A percentile compares a stretch with the other conserved stretches of the same genome.
phyloP scores from a whole-genome alignment of 257 asterid species.

The Ocimum tenuiflorum region DNA sequence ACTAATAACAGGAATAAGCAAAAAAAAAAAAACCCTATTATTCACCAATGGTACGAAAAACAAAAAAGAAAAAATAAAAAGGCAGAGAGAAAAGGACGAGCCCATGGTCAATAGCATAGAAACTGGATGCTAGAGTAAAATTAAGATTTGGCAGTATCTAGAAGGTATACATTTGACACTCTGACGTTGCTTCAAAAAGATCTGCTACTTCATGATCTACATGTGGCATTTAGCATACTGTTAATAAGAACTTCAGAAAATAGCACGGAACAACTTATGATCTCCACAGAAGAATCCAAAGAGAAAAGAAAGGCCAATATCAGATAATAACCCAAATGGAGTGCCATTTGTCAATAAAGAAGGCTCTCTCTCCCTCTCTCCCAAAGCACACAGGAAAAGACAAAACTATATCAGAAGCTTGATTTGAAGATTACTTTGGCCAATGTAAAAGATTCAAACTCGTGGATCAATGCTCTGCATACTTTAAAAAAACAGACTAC shows the following conservation, averaged over 20 bases:
- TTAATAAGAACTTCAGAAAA: neutral
- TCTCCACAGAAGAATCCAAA: constrained; percentile 3
- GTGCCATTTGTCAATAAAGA: constrained; percentile 24
- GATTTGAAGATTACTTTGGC: constrained; percentile 8
- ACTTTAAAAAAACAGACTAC: neutral
- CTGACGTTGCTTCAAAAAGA: constrained; percentile 7
- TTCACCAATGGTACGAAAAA: neutral
- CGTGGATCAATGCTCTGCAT: constrained; percentile 1
- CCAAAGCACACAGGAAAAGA: constrained; percentile 18
- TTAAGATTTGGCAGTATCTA: constrained; percentile 8
- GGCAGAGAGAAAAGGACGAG: constrained; percentile 6
- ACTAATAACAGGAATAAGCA: neutral
- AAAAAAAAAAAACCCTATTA: neutral
- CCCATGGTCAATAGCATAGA: constrained; percentile 18
- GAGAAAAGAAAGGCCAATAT: constrained; percentile 19
- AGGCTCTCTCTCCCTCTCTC: constrained; percentile 16
- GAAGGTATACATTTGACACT: constrained; percentile 5
- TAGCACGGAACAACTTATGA: constrained; percentile 1
- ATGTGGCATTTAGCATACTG: neutral
- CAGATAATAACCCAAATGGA: constrained; percentile 10
- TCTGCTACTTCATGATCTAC: constrained; percentile 9
- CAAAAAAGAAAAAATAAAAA: neutral
- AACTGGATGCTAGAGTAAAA: neutral
- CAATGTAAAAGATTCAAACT: neutral
- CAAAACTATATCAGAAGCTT: constrained; percentile 9